A percentile compares a stretch with the other conserved stretches of the same genome.
These are phyloP conservation scores for Malus hybrid DNA, from an alignment of 331 rosid genomes.

Conservation along the genomic window DNA sequence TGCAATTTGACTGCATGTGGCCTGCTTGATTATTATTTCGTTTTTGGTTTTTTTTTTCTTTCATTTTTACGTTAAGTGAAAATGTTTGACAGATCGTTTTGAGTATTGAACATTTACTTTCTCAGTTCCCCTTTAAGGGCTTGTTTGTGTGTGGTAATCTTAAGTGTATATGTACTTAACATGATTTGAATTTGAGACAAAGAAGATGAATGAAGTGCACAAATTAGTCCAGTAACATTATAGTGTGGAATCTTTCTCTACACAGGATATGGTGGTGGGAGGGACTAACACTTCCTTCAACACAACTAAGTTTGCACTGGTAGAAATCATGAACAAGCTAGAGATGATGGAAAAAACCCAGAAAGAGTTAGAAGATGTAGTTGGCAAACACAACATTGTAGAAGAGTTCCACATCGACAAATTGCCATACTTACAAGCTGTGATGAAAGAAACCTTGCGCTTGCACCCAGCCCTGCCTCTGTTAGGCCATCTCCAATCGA, in stretches of 20 bases:
- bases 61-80: too few relatives aligned
- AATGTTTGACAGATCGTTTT: not conserved
- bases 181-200: too few relatives aligned
- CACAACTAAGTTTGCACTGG: slow-evolving; percentile 58
- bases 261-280: slow-evolving; percentile 72
- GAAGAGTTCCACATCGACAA: slow-evolving; percentile 61
- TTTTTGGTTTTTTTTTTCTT: too few relatives aligned
- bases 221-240: not conserved
- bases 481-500: too few relatives aligned
- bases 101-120: not conserved
- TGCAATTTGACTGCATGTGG: not conserved
- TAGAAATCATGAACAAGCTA: slow-evolving; percentile 43
- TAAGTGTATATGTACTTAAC: too few relatives aligned
- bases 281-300: slow-evolving; percentile 66
- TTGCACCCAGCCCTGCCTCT: slow-evolving; percentile 57
- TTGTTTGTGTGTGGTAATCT: too few relatives aligned
- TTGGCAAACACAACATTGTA: slow-evolving; percentile 49
- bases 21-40: too few relatives aligned
- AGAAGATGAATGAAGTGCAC: too few relatives aligned
- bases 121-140: too few relatives aligned
- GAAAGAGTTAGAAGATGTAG: slow-evolving; percentile 40
- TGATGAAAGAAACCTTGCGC: slow-evolving; percentile 74
- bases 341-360: slow-evolving; percentile 32
- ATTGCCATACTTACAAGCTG: slow-evolving; percentile 49
- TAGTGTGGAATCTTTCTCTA: not conserved